Percentiles rank a stretch among this genome's conserved stretches.
Evolutionary conservation across 2,329 filamentous ascomycete species (phyloP).

Genomic region (Aspergillus felis): DNA sequence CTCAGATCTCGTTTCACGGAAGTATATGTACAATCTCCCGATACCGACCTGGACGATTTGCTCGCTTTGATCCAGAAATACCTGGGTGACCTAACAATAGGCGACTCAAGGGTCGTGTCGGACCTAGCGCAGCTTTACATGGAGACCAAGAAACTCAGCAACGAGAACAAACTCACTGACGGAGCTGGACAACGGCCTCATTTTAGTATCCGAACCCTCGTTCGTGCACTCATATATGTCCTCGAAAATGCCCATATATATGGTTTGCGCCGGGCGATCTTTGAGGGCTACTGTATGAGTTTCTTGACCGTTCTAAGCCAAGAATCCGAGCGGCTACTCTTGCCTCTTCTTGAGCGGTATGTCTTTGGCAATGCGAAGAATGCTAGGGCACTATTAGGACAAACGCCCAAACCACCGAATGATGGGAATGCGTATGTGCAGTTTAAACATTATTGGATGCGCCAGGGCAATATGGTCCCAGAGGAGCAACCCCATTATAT

Average conservation of each 20-base stretch:
- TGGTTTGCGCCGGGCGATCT: constrained; percentile 78
- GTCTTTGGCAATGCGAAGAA: constrained; percentile 69
- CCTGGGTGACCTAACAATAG: constrained; percentile 66
- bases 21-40: constrained; percentile 87
- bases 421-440: constrained; percentile 76
- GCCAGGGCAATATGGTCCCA: constrained; percentile 64
- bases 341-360: constrained; percentile 75
- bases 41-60: constrained; percentile 80
- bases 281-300: constrained; percentile 96
- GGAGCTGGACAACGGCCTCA: constrained; percentile 94
- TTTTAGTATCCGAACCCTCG: constrained; percentile 92
- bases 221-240: constrained; percentile 83
- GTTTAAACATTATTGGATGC: constrained; percentile 88
- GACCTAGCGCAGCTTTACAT: constrained; percentile 86
- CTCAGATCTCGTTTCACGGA: constrained; percentile 92
- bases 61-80: constrained; percentile 86
- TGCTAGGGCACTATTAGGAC: constrained; percentile 68
- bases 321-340: constrained; percentile 73
- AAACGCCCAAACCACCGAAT: constrained; percentile 70
- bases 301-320: constrained; percentile 86
- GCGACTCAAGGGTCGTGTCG: constrained; percentile 68
- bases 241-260: constrained; percentile 79
- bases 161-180: constrained; percentile 82
- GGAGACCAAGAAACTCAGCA: constrained; percentile 75
- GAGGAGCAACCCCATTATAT: constrained; percentile 86